A percentile compares a stretch with the other conserved stretches of the same genome.
These are phyloP conservation scores for Bryum argenteum DNA, from an alignment of 225 moss, liverwort and hornwort species.

Conservation along the genomic window DNA sequence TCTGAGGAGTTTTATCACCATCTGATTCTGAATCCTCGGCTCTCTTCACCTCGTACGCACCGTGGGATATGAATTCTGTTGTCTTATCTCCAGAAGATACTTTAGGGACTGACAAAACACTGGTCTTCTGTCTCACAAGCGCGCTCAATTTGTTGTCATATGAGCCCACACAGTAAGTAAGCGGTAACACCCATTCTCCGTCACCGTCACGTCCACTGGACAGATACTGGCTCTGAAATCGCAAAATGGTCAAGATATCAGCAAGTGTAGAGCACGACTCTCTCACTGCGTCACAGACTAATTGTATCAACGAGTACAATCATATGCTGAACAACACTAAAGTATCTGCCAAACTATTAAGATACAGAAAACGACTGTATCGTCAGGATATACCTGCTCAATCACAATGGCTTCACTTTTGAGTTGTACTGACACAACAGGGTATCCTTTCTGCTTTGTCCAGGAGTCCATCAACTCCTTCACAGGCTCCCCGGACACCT, in stretches of 20 bases:
- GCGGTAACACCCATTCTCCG: slow-evolving; percentile 77
- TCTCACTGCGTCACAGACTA: slow-evolving; percentile 4
- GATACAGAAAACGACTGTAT: slow-evolving; percentile 8
- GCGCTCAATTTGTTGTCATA: slow-evolving; percentile 52
- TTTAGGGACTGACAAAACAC: slow-evolving; percentile 48
- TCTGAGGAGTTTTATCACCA: slow-evolving; percentile 35
- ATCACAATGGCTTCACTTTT: slow-evolving; percentile 60
- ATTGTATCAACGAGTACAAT: neutral
- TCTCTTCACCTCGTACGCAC: slow-evolving; percentile 37
- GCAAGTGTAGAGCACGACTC: slow-evolving; percentile 9
- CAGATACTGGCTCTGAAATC: slow-evolving; percentile 68
- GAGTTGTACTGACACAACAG: slow-evolving; percentile 60
- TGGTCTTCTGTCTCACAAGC: slow-evolving; percentile 67
- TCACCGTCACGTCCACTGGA: slow-evolving; percentile 59
- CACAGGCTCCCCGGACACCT: slow-evolving; percentile 69
- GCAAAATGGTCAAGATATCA: slow-evolving; percentile 19
- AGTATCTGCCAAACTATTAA: slow-evolving; percentile 12
- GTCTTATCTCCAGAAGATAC: slow-evolving; percentile 26
- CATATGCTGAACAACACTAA: neutral
- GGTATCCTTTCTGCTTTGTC: slow-evolving; percentile 77
- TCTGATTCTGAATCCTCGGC: slow-evolving; percentile 43
- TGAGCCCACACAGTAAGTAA: slow-evolving; percentile 70
- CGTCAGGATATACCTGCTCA: slow-evolving; percentile 52
- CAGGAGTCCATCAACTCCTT: slow-evolving; percentile 75
- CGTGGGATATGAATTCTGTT: slow-evolving; percentile 31